phyloP scores from a whole-genome alignment of 2,329 filamentous ascomycete genomes.

The Kalaharituber pfeilii region DNA sequence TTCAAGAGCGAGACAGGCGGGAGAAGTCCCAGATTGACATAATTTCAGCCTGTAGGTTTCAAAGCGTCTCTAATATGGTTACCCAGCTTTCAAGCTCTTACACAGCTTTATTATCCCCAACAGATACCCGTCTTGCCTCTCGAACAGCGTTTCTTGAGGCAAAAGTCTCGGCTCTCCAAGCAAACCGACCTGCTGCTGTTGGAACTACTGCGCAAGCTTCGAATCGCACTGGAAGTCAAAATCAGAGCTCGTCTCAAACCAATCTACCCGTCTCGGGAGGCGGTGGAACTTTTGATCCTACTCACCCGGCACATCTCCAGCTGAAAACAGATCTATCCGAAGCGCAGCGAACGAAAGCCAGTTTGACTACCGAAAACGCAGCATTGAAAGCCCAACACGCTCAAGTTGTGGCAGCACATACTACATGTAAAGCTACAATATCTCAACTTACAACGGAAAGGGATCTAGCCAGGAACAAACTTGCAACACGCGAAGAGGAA shows the following conservation, averaged over 20 bases:
- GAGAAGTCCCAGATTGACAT: constrained; percentile 19
- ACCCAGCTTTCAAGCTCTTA: not conserved
- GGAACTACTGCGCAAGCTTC: not conserved
- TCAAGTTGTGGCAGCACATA: constrained; percentile 12
- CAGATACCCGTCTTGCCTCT: constrained; percentile 50
- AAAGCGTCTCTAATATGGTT: not conserved
- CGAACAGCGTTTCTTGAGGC: constrained; percentile 47
- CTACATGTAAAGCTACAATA: constrained; percentile 35
- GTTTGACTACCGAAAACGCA: constrained; percentile 21
- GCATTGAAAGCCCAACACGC: constrained; percentile 20
- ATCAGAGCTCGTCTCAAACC: not conserved
- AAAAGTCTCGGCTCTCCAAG: constrained; percentile 33
- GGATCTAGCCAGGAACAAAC: constrained; percentile 42
- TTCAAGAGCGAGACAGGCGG: constrained; percentile 17
- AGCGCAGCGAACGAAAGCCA: constrained; percentile 21
- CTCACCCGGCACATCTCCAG: constrained; percentile 23
- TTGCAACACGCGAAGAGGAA: constrained; percentile 74
- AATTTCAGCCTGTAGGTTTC: constrained; percentile 14
- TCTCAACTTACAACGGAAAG: constrained; percentile 45
- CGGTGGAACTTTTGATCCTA: constrained; percentile 6
- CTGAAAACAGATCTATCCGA: constrained; percentile 26
- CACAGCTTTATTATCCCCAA: constrained; percentile 6
- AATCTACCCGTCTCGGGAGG: constrained; percentile 1
- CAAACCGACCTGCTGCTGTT: not conserved
- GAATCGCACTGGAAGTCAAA: not conserved